A percentile compares a stretch with the other conserved stretches of the same genome.
phyloP scores from a whole-genome alignment of 768 basidiomycete species.

The Lactarius quietus region DNA sequence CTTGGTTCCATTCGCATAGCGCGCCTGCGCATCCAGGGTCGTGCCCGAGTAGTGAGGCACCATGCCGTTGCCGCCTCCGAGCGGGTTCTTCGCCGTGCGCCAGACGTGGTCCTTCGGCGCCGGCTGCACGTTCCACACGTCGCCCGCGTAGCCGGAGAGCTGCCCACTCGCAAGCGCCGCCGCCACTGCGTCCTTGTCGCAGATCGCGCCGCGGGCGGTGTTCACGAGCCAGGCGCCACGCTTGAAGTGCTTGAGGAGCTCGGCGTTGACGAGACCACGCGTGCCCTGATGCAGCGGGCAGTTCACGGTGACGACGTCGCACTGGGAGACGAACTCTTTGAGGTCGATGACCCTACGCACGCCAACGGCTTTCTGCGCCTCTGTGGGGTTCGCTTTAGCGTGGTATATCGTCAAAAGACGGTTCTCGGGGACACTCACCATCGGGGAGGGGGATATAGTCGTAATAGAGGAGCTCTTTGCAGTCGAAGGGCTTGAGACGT shows the following conservation, averaged over 20 bases:
- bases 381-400: slow-evolving; percentile 33
- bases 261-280: slow-evolving; percentile 71
- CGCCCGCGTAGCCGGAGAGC: slow-evolving; percentile 51
- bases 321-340: slow-evolving; percentile 47
- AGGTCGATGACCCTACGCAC: slow-evolving; percentile 77
- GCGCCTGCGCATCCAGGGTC: slow-evolving; percentile 83
- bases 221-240: slow-evolving; percentile 85
- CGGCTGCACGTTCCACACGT: slow-evolving; percentile 88
- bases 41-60: slow-evolving; percentile 87
- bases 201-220: slow-evolving; percentile 91
- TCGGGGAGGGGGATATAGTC: slow-evolving; percentile 74
- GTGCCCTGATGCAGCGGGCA: slow-evolving; percentile 87
- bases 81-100: slow-evolving; percentile 77
- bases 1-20: slow-evolving; percentile 73
- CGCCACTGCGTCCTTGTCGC: slow-evolving; percentile 77
- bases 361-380: slow-evolving; percentile 61
- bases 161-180: slow-evolving; percentile 74
- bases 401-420: background rate
- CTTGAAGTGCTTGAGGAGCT: slow-evolving; percentile 86
- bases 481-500: slow-evolving; percentile 76
- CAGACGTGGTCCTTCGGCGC: slow-evolving; percentile 83
- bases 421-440: slow-evolving; percentile 35
- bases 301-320: slow-evolving; percentile 84
- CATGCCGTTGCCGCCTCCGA: slow-evolving; percentile 87
- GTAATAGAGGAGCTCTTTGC: slow-evolving; percentile 88